Conservation (phyloP, 208 protist species). For the Wallacemonas sp. region DNA sequence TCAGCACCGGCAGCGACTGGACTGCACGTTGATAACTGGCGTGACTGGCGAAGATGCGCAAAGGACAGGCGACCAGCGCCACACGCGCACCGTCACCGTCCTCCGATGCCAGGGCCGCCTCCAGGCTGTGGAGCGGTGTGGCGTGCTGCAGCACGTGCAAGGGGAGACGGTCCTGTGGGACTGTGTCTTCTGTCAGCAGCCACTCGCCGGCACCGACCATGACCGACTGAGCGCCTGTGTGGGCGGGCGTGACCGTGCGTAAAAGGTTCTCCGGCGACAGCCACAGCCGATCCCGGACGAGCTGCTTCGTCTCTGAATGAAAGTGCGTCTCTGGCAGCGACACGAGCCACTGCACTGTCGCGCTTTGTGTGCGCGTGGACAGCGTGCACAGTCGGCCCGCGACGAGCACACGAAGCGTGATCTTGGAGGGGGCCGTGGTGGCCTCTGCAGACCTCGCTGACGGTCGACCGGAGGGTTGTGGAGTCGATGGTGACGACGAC, state of each 20-base stretch:
- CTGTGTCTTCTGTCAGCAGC: constrained; percentile 25
- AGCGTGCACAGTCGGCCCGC: background rate
- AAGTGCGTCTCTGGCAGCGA: constrained; percentile 37
- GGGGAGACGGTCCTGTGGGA: background rate
- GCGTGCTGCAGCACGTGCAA: background rate
- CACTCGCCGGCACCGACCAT: constrained; percentile 19
- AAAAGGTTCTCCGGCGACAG: constrained; percentile 5
- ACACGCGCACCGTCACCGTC: constrained; percentile 19
- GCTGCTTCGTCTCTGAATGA: constrained; percentile 20
- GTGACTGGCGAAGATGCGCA: background rate
- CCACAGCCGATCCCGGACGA: constrained; percentile 25
- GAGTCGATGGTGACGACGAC: too few relatives aligned
- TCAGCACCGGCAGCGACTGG: background rate
- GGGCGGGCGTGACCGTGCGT: background rate
- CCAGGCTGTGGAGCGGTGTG: background rate
- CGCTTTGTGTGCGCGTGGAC: constrained; percentile 4
- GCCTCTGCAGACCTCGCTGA: background rate
- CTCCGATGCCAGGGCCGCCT: background rate
- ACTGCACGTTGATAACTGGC: background rate
- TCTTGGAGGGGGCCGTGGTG: background rate
- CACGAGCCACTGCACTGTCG: constrained; percentile 35
- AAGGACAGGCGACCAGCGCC: constrained; percentile 4
- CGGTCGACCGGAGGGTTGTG: too few relatives aligned
- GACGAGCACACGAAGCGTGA: background rate
- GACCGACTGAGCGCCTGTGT: background rate